Percentiles rank a stretch among this genome's conserved stretches.
Evolutionary conservation across 176 grass and related monocot genomes (phyloP).

Genomic region (Carex kokanica): DNA sequence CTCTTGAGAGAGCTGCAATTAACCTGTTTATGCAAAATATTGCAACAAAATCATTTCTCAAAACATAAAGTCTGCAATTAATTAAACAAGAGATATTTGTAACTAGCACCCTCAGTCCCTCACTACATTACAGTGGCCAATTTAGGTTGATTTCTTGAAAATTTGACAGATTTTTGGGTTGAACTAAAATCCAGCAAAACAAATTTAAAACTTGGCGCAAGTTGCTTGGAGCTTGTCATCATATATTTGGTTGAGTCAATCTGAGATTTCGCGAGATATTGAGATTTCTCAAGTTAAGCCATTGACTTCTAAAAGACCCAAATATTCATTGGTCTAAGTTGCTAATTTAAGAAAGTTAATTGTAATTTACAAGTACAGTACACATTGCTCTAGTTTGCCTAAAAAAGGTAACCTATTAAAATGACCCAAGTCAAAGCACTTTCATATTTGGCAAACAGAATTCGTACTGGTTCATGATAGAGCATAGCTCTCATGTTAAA

Average conservation of each 20-base stretch:
- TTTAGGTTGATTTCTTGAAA: not conserved
- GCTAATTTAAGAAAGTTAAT: not conserved
- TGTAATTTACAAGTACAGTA: not conserved
- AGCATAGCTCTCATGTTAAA: constrained; percentile 58
- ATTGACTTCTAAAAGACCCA: not conserved
- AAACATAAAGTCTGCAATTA: not conserved
- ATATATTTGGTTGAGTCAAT: not conserved
- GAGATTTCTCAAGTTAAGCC: not conserved
- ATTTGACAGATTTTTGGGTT: not conserved
- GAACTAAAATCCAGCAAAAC: not conserved
- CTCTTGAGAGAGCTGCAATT: constrained; percentile 72
- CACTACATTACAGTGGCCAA: not conserved
- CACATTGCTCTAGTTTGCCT: not conserved
- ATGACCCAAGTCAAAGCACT: not conserved
- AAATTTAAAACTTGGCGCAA: constrained; percentile 9
- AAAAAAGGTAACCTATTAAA: not conserved
- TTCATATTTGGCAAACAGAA: not conserved
- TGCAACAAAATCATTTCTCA: not conserved
- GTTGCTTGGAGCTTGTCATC: constrained; percentile 35
- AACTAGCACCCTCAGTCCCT: not conserved
- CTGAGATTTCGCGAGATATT: not conserved
- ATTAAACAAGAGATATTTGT: not conserved
- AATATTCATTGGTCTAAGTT: not conserved
- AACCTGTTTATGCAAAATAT: constrained; percentile 59
- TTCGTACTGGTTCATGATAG: constrained; percentile 54